phyloP scores from a whole-genome alignment of 2,329 filamentous ascomycete genomes.

The Rasamsonia emersonii region DNA sequence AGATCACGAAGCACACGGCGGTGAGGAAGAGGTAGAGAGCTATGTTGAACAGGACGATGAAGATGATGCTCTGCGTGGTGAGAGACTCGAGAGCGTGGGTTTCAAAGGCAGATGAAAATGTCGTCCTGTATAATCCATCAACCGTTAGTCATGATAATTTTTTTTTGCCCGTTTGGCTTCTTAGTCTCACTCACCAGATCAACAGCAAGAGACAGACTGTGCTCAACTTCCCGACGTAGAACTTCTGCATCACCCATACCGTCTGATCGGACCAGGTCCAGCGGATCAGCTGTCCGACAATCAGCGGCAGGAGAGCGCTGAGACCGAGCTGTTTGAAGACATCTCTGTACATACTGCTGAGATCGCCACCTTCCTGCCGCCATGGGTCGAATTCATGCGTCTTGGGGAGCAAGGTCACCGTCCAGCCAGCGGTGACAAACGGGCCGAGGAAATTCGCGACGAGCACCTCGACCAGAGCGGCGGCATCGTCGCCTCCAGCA shows the following conservation, averaged over 20 bases:
- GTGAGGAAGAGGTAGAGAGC: slow-evolving; percentile 57
- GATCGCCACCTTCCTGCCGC: slow-evolving; percentile 42
- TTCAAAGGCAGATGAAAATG: slow-evolving; percentile 44
- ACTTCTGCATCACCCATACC: slow-evolving; percentile 37
- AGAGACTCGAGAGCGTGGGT: slow-evolving; percentile 53
- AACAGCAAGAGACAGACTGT: slow-evolving; percentile 41
- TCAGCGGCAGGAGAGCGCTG: slow-evolving; percentile 57
- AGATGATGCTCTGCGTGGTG: slow-evolving; percentile 53
- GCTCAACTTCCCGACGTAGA: slow-evolving; percentile 43
- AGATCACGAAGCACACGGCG: slow-evolving; percentile 45
- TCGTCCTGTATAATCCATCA: slow-evolving; percentile 23
- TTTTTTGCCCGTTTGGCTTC: neutral
- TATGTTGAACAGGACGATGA: slow-evolving; percentile 61
- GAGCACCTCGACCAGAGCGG: slow-evolving; percentile 59
- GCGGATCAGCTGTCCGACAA: slow-evolving; percentile 53
- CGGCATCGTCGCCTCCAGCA: slow-evolving; percentile 58
- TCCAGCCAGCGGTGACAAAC: slow-evolving; percentile 58
- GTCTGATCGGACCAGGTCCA: slow-evolving; percentile 43
- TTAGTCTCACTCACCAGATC: slow-evolving; percentile 47
- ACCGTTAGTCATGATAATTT: slow-evolving; percentile 52
- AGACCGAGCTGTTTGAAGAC: slow-evolving; percentile 62
- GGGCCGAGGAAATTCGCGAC: slow-evolving; percentile 62
- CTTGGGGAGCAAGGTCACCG: slow-evolving; percentile 46
- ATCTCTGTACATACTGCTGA: slow-evolving; percentile 54
- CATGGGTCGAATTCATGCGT: slow-evolving; percentile 24